A percentile compares a stretch with the other conserved stretches of the same genome.
These are phyloP conservation scores for Daldinia vernicosa DNA, from an alignment of 495 filamentous ascomycete genomes.

Conservation along the genomic window DNA sequence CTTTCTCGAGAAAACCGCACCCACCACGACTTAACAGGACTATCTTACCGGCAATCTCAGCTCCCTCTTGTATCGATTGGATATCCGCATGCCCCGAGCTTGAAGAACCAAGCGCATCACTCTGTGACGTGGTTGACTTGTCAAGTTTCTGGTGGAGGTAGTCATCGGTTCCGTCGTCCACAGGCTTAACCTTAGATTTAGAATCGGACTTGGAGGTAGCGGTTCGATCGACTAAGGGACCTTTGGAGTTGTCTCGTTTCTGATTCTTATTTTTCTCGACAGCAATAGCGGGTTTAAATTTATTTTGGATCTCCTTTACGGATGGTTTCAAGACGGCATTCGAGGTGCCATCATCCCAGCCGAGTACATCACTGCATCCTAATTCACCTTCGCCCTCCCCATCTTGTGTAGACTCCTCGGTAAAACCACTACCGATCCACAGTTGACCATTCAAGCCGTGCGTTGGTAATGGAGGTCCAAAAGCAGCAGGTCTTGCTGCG, in stretches of 20 bases:
- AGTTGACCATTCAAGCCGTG: slow-evolving; percentile 83
- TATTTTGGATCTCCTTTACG: slow-evolving; percentile 44
- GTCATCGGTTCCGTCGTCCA: slow-evolving; percentile 90
- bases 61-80: slow-evolving; percentile 90
- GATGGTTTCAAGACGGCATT: slow-evolving; percentile 42
- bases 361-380: slow-evolving; percentile 97
- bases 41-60: slow-evolving; percentile 92
- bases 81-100: slow-evolving; percentile 83
- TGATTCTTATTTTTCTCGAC: slow-evolving; percentile 47
- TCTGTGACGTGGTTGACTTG: slow-evolving; percentile 45
- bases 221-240: slow-evolving; percentile 42
- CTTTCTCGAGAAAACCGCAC: slow-evolving; percentile 96
- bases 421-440: slow-evolving; percentile 91
- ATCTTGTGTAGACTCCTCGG: slow-evolving; percentile 71
- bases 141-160: slow-evolving; percentile 77
- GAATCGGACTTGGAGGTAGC: slow-evolving; percentile 33
- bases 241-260: slow-evolving; percentile 34
- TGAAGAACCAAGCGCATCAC: slow-evolving; percentile 47
- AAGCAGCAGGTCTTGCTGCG: slow-evolving; percentile 89
- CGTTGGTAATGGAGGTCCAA: slow-evolving; percentile 80
- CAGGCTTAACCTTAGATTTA: slow-evolving; percentile 31
- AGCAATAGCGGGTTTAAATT: slow-evolving; percentile 44
- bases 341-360: slow-evolving; percentile 73
- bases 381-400: slow-evolving; percentile 82
- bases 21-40: slow-evolving; percentile 90